Conservation (phyloP, 2,329 filamentous ascomycete species). For the Fusarium napiforme region DNA sequence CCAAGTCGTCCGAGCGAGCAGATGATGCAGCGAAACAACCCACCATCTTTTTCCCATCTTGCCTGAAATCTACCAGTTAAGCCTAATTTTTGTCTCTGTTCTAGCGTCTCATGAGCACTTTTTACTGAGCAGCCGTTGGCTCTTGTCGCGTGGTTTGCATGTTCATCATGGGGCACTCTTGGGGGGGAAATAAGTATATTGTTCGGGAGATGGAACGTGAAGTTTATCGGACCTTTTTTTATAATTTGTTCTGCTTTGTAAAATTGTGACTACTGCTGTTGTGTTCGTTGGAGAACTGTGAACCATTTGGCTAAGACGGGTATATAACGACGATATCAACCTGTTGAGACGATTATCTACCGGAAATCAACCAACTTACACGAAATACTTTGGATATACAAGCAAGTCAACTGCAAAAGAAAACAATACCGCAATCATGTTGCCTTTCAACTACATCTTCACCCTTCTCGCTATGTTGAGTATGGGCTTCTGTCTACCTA, state of each 20-base stretch:
- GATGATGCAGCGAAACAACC: conserved; percentile 38
- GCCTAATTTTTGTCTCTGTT: background rate
- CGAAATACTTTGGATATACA: background rate
- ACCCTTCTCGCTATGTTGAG: conserved; percentile 10
- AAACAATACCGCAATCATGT: conserved; percentile 8
- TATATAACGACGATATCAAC: conserved; percentile 25
- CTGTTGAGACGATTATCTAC: background rate
- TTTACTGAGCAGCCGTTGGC: conserved; percentile 16
- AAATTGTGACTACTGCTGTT: conserved; percentile 15
- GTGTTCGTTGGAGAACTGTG: conserved; percentile 17
- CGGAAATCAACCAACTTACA: background rate
- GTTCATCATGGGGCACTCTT: conserved; percentile 11
- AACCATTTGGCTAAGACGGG: background rate
- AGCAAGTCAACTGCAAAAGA: background rate
- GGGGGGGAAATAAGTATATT: conserved; percentile 15
- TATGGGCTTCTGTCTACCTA: conserved; percentile 23
- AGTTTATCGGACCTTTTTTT: background rate
- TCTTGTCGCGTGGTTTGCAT: conserved; percentile 19
- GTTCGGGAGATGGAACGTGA: conserved; percentile 2
- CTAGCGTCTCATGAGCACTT: conserved; percentile 31
- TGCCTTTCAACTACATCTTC: conserved; percentile 3
- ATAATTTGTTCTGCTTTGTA: background rate
- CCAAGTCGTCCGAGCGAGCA: conserved; percentile 14
- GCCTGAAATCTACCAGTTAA: conserved; percentile 10
- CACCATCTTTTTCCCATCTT: conserved; percentile 17